A percentile compares a stretch with the other conserved stretches of the same genome.
phyloP scores from a whole-genome alignment of 345 rosid genomes.

The Aquilaria sinensis region DNA sequence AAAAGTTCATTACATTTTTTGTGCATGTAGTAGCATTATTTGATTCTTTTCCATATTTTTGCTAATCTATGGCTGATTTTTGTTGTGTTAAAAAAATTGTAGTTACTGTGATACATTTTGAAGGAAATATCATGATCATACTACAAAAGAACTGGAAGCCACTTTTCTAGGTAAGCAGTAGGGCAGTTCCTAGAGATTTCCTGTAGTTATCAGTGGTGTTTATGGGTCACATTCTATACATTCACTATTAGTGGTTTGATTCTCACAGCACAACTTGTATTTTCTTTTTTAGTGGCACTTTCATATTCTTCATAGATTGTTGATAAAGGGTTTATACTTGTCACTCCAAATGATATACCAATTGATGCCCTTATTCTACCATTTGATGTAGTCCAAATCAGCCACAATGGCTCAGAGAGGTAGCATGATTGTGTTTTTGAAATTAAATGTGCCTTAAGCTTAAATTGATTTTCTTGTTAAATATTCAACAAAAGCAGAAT shows the following conservation, averaged over 20 bases:
- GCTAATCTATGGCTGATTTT: constrained; percentile 7
- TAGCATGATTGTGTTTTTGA: not conserved
- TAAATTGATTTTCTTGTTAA: too few relatives aligned
- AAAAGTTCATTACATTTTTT: too few relatives aligned
- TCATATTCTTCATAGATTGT: constrained; percentile 80
- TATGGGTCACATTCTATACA: not conserved
- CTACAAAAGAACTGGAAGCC: constrained; percentile 63
- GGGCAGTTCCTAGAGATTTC: not conserved
- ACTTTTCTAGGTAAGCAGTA: constrained; percentile 55
- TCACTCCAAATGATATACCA: constrained; percentile 51
- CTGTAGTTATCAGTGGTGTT: not conserved
- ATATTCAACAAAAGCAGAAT: too few relatives aligned
- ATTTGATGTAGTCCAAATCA: constrained; percentile 58
- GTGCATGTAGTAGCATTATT: too few relatives aligned
- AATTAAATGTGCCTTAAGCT: too few relatives aligned
- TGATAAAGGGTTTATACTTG: constrained; percentile 61
- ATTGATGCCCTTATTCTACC: constrained; percentile 80
- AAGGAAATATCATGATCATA: constrained; percentile 64
- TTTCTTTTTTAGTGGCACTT: constrained; percentile 58
- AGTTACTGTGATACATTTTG: constrained; percentile 82
- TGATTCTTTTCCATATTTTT: not conserved
- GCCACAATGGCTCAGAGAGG: constrained; percentile 59
- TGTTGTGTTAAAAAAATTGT: constrained; percentile 15
- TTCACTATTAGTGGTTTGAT: not conserved
- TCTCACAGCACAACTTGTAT: constrained; percentile 4